Percentiles rank a stretch among this genome's conserved stretches.
phyloP scores from a whole-genome alignment of 441 rosid species.

The Aleurites moluccanus region DNA sequence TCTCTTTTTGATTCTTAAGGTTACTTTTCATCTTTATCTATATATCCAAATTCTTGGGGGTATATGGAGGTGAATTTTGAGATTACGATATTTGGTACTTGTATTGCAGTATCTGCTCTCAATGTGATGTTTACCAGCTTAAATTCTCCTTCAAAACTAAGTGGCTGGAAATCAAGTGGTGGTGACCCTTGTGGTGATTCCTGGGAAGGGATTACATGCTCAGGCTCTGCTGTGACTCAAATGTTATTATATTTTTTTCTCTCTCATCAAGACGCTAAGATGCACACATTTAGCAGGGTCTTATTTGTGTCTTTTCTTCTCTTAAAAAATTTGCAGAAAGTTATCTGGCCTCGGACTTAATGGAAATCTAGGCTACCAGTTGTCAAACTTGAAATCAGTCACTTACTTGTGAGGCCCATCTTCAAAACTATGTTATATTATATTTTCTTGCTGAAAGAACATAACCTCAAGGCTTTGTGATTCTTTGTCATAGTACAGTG shows the following conservation, averaged over 20 bases:
- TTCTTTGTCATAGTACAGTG: constrained; percentile 64
- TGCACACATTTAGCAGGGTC: not conserved
- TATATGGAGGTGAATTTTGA: too few relatives aligned
- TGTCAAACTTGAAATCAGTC: constrained; percentile 76
- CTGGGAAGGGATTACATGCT: constrained; percentile 89
- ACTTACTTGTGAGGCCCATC: constrained; percentile 63
- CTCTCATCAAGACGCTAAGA: not conserved
- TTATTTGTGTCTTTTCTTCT: not conserved
- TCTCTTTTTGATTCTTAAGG: too few relatives aligned
- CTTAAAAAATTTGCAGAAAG: constrained; percentile 43
- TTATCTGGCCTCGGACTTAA: constrained; percentile 65
- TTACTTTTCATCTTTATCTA: not conserved
- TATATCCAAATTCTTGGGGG: too few relatives aligned
- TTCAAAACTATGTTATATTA: constrained; percentile 16
- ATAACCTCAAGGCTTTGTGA: constrained; percentile 26
- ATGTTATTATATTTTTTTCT: constrained; percentile 39
- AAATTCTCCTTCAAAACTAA: constrained; percentile 71
- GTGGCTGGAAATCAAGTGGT: constrained; percentile 69
- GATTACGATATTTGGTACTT: constrained; percentile 21
- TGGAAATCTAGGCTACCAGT: constrained; percentile 85
- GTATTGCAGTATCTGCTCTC: constrained; percentile 70
- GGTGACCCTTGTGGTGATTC: constrained; percentile 91
- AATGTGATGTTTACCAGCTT: constrained; percentile 82
- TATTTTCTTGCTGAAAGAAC: constrained; percentile 9
- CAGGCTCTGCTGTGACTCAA: constrained; percentile 74